Conservation (phyloP, 129 eudicot genomes). For the Chrysanthemum seticuspe region DNA sequence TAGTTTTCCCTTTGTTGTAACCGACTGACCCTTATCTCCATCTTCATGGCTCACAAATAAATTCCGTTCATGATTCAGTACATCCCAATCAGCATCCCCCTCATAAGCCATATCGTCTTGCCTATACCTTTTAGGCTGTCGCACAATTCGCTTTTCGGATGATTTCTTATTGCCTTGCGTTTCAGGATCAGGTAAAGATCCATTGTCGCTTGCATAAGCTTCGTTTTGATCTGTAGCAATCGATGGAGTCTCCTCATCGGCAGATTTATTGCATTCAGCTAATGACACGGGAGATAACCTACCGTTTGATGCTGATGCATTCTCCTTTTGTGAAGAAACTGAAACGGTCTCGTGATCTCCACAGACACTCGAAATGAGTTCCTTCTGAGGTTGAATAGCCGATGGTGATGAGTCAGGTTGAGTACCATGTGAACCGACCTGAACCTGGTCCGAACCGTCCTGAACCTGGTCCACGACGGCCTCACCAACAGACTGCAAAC, state of each 20-base stretch:
- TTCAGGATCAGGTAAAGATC: conserved; percentile 36
- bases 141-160: conserved; percentile 52
- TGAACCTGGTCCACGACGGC: conserved; percentile 27
- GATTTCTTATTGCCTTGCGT: conserved; percentile 35
- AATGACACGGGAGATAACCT: conserved; percentile 45
- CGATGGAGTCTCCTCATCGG: conserved; percentile 52
- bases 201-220: conserved; percentile 41
- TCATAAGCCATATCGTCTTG: conserved; percentile 97
- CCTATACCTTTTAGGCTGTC: conserved; percentile 65
- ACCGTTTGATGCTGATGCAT: conserved; percentile 37
- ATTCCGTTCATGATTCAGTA: conserved; percentile 51
- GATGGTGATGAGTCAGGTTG: conserved; percentile 13
- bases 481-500: conserved; percentile 24
- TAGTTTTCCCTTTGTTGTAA: conserved; percentile 43
- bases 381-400: conserved; percentile 17
- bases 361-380: conserved; percentile 33
- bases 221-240: conserved; percentile 33
- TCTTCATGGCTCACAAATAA: conserved; percentile 46
- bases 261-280: conserved; percentile 35
- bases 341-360: conserved; percentile 40
- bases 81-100: conserved; percentile 95
- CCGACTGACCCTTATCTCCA: conserved; percentile 37
- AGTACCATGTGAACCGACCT: conserved; percentile 10
- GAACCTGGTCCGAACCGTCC: conserved; percentile 29
- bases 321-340: conserved; percentile 53